These are phyloP conservation scores for Marvania coccoides DNA, from an alignment of 139 green algal genomes.

Conservation along the genomic window DNA sequence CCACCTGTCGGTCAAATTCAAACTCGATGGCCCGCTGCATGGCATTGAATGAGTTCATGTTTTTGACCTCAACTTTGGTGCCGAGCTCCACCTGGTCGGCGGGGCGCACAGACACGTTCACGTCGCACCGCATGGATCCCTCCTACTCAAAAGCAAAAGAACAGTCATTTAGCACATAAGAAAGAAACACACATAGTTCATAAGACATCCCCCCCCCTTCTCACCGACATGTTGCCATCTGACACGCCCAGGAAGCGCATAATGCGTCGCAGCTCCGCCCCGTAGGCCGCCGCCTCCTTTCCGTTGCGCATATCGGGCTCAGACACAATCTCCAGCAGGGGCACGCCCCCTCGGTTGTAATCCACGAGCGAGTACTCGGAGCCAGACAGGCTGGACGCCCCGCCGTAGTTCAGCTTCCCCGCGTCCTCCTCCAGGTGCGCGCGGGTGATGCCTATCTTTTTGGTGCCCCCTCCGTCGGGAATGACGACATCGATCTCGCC, in stretches of 20 bases:
- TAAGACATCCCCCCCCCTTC: not conserved
- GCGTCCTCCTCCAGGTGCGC: conserved; percentile 96
- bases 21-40: conserved; percentile 95
- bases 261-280: conserved; percentile 79
- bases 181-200: not conserved
- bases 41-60: conserved; percentile 96
- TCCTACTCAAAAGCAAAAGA: conserved; percentile 39
- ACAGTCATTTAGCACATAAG: not conserved
- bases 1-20: conserved; percentile 76
- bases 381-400: conserved; percentile 55
- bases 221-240: conserved; percentile 81
- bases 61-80: conserved; percentile 98
- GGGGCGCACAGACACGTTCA: conserved; percentile 81
- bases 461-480: conserved; percentile 28
- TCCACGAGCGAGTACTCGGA: conserved; percentile 69
- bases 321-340: conserved; percentile 94
- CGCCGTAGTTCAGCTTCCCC: conserved; percentile 86
- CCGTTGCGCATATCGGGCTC: conserved; percentile 89
- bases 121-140: conserved; percentile 85
- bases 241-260: conserved; percentile 78
- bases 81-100: conserved; percentile 52
- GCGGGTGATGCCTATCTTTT: conserved; percentile 45
- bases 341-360: conserved; percentile 81
- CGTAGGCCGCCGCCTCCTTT: conserved; percentile 84
- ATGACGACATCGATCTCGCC: conserved; percentile 51